Percentiles rank a stretch among this genome's conserved stretches.
Evolutionary conservation across 495 filamentous ascomycete species (phyloP).

Genomic region (Viridothelium virens): DNA sequence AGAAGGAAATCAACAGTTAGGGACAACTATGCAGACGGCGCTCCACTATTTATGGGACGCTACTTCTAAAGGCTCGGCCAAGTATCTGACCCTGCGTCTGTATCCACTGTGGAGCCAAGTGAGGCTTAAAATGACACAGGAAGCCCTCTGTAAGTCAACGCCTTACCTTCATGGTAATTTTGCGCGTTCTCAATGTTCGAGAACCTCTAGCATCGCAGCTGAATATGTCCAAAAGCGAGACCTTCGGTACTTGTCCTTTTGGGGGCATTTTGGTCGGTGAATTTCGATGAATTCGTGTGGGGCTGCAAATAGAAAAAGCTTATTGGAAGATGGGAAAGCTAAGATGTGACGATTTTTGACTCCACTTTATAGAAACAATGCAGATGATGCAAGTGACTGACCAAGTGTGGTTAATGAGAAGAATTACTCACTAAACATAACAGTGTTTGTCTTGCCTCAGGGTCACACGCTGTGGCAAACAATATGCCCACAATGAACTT

Average conservation of each 20-base stretch:
- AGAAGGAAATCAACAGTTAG: not conserved
- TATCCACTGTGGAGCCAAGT: not conserved
- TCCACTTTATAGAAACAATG: no score
- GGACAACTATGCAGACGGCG: not conserved
- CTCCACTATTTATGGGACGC: not conserved
- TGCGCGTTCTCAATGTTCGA: not conserved
- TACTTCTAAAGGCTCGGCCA: not conserved
- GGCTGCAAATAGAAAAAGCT: no score
- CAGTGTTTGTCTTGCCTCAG: no score
- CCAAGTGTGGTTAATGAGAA: no score
- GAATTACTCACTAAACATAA: no score
- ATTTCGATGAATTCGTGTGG: not conserved
- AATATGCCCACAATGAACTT: no score
- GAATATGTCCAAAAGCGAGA: not conserved
- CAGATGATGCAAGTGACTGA: no score
- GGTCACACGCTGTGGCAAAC: no score
- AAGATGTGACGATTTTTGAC: no score
- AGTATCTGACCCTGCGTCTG: not conserved
- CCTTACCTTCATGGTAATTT: not conserved
- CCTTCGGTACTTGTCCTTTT: not conserved
- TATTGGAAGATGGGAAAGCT: no score
- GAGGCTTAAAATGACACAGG: not conserved
- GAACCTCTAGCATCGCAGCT: not conserved
- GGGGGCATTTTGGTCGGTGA: not conserved
- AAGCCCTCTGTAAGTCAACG: not conserved